Conservation (phyloP, 148 eudicot genomes). For the Dysphania ambrosioides region DNA sequence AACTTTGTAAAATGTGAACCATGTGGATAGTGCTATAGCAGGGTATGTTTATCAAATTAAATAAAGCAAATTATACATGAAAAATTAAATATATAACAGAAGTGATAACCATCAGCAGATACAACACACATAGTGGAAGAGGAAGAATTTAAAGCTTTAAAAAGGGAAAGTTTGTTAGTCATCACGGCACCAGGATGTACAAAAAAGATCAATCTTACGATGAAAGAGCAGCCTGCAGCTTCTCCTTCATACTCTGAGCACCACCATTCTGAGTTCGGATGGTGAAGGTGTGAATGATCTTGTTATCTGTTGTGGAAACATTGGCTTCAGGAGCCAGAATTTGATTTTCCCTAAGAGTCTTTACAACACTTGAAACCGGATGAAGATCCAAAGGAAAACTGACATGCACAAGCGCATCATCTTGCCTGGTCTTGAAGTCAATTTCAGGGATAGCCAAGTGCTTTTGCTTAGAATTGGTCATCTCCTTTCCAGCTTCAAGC, state of each 20-base stretch:
- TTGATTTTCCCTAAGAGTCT: constrained; percentile 60
- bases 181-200: background rate
- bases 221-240: constrained; percentile 53
- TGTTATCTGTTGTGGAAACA: constrained; percentile 53
- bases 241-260: constrained; percentile 66
- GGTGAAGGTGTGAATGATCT: constrained; percentile 87
- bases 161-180: background rate
- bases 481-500: constrained; percentile 69
- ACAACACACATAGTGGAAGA: background rate
- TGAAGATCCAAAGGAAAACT: constrained; percentile 72
- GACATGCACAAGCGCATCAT: constrained; percentile 60
- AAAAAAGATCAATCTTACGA: background rate
- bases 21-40: background rate
- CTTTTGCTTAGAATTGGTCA: constrained; percentile 33
- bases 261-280: constrained; percentile 47
- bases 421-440: constrained; percentile 55
- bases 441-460: constrained; percentile 42
- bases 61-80: background rate
- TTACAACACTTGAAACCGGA: constrained; percentile 62
- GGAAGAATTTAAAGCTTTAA: background rate
- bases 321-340: constrained; percentile 48
- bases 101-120: background rate
- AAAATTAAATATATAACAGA: constrained; percentile 2
- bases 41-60: background rate
- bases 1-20: background rate